Percentiles rank a stretch among this genome's conserved stretches.
Evolutionary conservation across 2,329 filamentous ascomycete genomes (phyloP).

Genomic region (Dryadomyces sulphureus): DNA sequence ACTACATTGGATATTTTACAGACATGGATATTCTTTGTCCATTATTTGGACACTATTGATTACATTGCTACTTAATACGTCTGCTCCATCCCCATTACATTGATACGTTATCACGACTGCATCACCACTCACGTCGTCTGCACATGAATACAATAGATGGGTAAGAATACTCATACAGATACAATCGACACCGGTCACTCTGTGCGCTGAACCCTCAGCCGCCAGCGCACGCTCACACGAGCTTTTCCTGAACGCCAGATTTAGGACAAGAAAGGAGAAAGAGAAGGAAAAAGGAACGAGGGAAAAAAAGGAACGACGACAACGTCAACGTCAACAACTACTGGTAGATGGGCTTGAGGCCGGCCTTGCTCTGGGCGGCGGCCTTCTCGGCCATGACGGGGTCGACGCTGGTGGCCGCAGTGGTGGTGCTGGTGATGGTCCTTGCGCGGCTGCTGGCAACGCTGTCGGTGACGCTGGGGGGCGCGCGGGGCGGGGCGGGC

Average conservation of each 20-base stretch:
- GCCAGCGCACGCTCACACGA: neutral
- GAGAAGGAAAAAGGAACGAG: neutral
- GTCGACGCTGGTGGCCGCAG: constrained; percentile 1
- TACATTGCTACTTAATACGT: no score
- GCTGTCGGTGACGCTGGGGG: constrained; percentile 29
- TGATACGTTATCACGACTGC: no score
- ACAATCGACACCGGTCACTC: neutral
- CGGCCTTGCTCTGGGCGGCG: constrained; percentile 5
- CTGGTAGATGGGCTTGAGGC: neutral
- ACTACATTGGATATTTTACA: neutral
- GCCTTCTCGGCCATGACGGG: constrained; percentile 11
- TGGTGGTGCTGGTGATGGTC: constrained; percentile 21
- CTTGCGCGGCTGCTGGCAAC: constrained; percentile 16
- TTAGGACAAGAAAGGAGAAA: neutral
- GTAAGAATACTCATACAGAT: neutral
- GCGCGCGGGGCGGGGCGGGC: constrained; percentile 11
- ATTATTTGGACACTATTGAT: no score
- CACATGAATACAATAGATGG: neutral
- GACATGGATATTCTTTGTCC: neutral
- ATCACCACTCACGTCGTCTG: no score
- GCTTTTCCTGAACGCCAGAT: neutral
- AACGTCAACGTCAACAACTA: neutral
- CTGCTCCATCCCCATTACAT: no score
- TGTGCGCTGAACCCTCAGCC: neutral
- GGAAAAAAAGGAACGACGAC: neutral